These are phyloP conservation scores for Craspedostauros australis DNA, from an alignment of 108 stramenopile species.

Conservation along the genomic window DNA sequence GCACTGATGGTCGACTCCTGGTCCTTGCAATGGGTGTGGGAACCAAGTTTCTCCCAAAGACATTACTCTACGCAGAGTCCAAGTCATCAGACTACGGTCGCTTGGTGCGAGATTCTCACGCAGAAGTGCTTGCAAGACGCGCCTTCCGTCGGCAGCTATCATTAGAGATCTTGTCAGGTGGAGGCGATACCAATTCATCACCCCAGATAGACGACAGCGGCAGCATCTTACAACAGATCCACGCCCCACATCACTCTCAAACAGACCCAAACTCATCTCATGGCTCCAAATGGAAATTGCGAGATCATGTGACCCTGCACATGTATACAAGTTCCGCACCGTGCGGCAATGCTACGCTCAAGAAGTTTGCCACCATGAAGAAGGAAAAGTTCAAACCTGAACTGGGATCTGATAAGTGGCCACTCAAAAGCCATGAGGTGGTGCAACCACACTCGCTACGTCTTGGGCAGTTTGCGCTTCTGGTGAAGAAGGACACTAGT, in stretches of 20 bases:
- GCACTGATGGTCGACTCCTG: no score
- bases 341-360: conserved; percentile 80
- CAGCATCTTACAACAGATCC: not conserved
- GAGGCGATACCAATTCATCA: not conserved
- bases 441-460: conserved; percentile 56
- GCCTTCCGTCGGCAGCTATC: conserved; percentile 66
- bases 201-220: not conserved
- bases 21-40: conserved; percentile 78
- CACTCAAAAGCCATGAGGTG: conserved; percentile 35
- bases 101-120: conserved; percentile 74
- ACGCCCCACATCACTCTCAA: not conserved
- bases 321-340: conserved; percentile 82
- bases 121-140: conserved; percentile 76
- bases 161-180: conserved; percentile 46
- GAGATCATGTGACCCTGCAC: conserved; percentile 61
- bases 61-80: conserved; percentile 27
- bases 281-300: conserved; percentile 30
- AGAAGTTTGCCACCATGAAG: conserved; percentile 76
- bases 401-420: conserved; percentile 73
- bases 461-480: conserved; percentile 66
- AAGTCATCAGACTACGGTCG: conserved; percentile 39
- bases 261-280: not conserved
- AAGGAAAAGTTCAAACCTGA: conserved; percentile 60
- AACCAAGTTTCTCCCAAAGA: conserved; percentile 74
- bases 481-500: conserved; percentile 58